Evolutionary conservation across 441 rosid species (phyloP).

Genomic region (Populus hybrid): DNA sequence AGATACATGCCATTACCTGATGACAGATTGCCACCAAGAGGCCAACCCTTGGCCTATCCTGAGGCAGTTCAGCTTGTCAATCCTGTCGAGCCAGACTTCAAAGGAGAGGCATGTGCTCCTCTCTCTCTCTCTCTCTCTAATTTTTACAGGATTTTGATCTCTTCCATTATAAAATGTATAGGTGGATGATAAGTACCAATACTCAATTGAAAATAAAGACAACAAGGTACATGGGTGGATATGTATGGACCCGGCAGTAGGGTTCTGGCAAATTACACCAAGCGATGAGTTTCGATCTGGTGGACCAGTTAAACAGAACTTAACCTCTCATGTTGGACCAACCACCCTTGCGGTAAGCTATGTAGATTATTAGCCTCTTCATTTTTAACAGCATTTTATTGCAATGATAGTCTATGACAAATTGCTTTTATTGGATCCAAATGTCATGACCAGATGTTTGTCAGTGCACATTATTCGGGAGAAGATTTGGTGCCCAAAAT

Average conservation of each 20-base stretch:
- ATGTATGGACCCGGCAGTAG: constrained; percentile 48
- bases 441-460: constrained; percentile 58
- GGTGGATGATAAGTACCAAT: constrained; percentile 96
- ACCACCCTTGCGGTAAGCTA: constrained; percentile 70
- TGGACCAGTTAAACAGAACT: constrained; percentile 82
- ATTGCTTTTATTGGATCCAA: background rate
- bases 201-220: constrained; percentile 77
- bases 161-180: constrained; percentile 8
- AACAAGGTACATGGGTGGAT: constrained; percentile 89
- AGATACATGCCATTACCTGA: constrained; percentile 82
- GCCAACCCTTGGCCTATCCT: constrained; percentile 55
- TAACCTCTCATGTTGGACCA: constrained; percentile 38
- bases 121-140: too few relatives aligned
- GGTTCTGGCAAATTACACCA: constrained; percentile 95
- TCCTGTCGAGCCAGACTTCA: constrained; percentile 65
- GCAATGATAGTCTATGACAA: too few relatives aligned
- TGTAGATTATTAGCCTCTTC: constrained; percentile 3
- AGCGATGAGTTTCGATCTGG: constrained; percentile 88
- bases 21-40: constrained; percentile 58
- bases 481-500: constrained; percentile 63
- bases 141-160: constrained; percentile 15
- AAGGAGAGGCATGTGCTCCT: too few relatives aligned
- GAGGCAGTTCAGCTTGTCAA: constrained; percentile 79
- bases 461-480: constrained; percentile 83
- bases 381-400: background rate